Percentiles rank a stretch among this genome's conserved stretches.
Conservation (phyloP, 176 grass and related monocot species). For the Triticum urartu region DNA sequence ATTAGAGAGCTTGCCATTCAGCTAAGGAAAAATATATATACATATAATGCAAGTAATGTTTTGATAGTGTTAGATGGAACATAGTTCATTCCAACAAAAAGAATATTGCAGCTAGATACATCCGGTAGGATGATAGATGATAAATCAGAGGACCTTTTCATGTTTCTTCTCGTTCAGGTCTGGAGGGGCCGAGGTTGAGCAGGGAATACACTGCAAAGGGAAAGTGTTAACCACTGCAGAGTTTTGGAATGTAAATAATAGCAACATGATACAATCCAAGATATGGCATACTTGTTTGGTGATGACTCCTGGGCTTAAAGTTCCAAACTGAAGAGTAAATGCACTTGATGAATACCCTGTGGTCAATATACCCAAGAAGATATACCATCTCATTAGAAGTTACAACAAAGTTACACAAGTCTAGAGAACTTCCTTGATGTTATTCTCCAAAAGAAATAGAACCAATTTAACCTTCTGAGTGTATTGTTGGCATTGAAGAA, state of each 20-base stretch:
- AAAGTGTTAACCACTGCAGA: conserved; percentile 5
- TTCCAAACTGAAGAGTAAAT: conserved; percentile 49
- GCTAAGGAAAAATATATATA: neutral
- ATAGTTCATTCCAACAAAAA: neutral
- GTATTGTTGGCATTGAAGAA: conserved; percentile 2
- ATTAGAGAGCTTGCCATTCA: neutral
- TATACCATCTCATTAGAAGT: neutral
- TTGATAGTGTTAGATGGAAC: neutral
- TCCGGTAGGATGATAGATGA: neutral
- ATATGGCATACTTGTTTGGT: conserved; percentile 29
- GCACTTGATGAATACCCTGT: conserved; percentile 22
- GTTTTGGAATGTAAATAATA: neutral
- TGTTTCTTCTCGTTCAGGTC: conserved; percentile 3
- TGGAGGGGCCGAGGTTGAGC: conserved; percentile 10
- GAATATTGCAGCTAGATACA: neutral
- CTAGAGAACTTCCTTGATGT: neutral
- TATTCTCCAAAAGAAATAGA: neutral
- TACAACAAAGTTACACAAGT: neutral
- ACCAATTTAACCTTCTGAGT: conserved; percentile 27
- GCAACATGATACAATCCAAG: neutral
- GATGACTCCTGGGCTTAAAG: conserved; percentile 34
- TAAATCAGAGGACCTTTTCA: conserved; percentile 19
- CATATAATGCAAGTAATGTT: neutral
- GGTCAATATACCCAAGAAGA: conserved; percentile 19
- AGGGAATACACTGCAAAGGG: conserved; percentile 17